phyloP scores from a whole-genome alignment of 75 land plant species.

The Cunninghamia lanceolata region DNA sequence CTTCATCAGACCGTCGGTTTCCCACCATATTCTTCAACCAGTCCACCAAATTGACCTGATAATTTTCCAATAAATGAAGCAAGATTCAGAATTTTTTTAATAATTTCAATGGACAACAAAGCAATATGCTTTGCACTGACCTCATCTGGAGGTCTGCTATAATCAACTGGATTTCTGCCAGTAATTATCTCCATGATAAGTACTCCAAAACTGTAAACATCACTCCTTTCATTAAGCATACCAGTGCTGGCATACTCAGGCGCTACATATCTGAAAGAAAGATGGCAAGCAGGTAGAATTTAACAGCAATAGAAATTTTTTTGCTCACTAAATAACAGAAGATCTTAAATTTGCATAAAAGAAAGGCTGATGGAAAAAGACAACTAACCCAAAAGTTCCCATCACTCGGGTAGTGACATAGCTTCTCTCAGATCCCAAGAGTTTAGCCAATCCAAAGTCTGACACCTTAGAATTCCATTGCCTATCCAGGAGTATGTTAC shows the following conservation, averaged over 20 bases:
- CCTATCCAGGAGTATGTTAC: conserved; percentile 82
- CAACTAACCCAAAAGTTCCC: conserved; percentile 45
- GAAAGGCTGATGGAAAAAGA: neutral
- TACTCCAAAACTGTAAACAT: conserved; percentile 88
- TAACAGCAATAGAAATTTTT: neutral
- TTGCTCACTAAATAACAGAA: neutral
- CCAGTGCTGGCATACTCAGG: conserved; percentile 96
- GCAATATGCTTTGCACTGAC: conserved; percentile 19
- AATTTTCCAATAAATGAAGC: neutral
- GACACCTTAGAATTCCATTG: conserved; percentile 90
- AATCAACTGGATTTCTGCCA: conserved; percentile 86
- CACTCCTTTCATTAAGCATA: conserved; percentile 79
- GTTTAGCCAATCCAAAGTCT: conserved; percentile 78
- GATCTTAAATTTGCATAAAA: neutral
- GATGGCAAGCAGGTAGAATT: neutral
- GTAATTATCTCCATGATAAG: conserved; percentile 83
- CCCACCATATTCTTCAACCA: conserved; percentile 88
- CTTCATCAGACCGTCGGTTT: conserved; percentile 57
- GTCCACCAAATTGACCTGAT: conserved; percentile 84
- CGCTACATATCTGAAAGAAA: conserved; percentile 69
- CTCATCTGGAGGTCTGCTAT: conserved; percentile 74
- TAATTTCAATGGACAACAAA: neutral
- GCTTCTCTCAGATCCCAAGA: conserved; percentile 37
- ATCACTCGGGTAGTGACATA: conserved; percentile 42
- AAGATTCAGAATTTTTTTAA: neutral